phyloP scores from a whole-genome alignment of 2,329 filamentous ascomycete genomes.

The Botryotinia convoluta region DNA sequence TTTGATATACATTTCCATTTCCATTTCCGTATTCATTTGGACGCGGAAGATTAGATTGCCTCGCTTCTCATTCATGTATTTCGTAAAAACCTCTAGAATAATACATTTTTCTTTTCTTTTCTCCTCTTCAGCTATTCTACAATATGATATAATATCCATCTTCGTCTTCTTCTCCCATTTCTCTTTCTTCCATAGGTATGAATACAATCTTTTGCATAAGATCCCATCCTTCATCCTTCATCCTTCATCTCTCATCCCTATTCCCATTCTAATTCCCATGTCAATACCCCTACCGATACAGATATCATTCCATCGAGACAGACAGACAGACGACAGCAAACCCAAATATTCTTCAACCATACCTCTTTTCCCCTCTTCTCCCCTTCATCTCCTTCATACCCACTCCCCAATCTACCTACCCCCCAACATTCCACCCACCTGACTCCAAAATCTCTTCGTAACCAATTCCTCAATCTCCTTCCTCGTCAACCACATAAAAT shows the following conservation, averaged over 20 bases:
- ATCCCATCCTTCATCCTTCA: neutral
- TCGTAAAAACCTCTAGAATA: neutral
- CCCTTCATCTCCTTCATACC: neutral
- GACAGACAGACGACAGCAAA: neutral
- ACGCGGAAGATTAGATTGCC: no score
- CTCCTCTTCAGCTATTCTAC: neutral
- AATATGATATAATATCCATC: neutral
- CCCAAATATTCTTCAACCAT: neutral
- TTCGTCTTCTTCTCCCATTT: neutral
- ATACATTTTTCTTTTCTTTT: neutral
- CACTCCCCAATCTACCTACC: slow-evolving; percentile 53
- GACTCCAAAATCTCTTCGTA: slow-evolving; percentile 65
- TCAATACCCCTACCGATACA: neutral
- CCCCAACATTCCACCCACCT: slow-evolving; percentile 79
- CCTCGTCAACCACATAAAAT: slow-evolving; percentile 91
- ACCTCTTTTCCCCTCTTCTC: neutral
- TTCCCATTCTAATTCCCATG: neutral
- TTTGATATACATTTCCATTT: no score
- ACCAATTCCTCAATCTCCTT: slow-evolving; percentile 77
- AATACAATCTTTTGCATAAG: neutral
- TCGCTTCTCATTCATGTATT: no score
- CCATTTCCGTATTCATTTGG: no score
- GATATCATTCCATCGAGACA: neutral
- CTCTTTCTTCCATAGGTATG: neutral
- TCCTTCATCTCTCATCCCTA: neutral